phyloP scores from a whole-genome alignment of 2,329 filamentous ascomycete genomes.

The Tympanopsis confertula region DNA sequence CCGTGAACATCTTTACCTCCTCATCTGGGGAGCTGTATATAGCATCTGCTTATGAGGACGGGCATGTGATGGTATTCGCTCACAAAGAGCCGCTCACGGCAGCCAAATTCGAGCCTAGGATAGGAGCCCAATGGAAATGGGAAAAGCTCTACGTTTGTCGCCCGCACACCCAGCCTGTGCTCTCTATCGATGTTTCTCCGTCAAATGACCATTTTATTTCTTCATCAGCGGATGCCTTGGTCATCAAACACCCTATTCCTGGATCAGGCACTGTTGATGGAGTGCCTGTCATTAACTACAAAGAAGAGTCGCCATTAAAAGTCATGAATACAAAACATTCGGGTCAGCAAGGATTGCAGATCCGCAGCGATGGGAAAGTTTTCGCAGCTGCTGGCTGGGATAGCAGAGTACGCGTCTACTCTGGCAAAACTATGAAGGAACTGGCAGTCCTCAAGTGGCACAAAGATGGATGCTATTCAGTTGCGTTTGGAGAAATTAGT shows the following conservation, averaged over 20 bases:
- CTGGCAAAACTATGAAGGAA: constrained; percentile 68
- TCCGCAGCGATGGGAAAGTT: constrained; percentile 71
- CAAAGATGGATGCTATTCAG: constrained; percentile 71
- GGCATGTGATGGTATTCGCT: constrained; percentile 48
- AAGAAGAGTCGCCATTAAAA: constrained; percentile 39
- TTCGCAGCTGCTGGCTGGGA: constrained; percentile 95
- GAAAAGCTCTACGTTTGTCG: constrained; percentile 49
- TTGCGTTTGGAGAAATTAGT: constrained; percentile 53
- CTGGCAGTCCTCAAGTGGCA: constrained; percentile 93
- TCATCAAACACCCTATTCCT: constrained; percentile 65
- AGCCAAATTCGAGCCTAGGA: not conserved
- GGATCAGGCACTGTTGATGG: constrained; percentile 6
- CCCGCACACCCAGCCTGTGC: constrained; percentile 67
- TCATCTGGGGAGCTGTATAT: constrained; percentile 40
- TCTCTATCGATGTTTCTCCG: constrained; percentile 55
- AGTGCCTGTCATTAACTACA: constrained; percentile 4
- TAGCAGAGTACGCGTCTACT: constrained; percentile 68
- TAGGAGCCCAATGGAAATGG: constrained; percentile 21
- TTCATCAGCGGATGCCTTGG: constrained; percentile 68
- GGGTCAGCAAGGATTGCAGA: constrained; percentile 70
- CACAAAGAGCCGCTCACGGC: constrained; percentile 7
- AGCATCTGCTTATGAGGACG: constrained; percentile 75
- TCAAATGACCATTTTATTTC: constrained; percentile 55
- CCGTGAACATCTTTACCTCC: constrained; percentile 49
- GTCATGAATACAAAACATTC: constrained; percentile 70